Evolutionary conservation across 148 eudicot species (phyloP), one percentile per base, ranked within the genome.

Genomic region (Bassia scoparia): DNA sequence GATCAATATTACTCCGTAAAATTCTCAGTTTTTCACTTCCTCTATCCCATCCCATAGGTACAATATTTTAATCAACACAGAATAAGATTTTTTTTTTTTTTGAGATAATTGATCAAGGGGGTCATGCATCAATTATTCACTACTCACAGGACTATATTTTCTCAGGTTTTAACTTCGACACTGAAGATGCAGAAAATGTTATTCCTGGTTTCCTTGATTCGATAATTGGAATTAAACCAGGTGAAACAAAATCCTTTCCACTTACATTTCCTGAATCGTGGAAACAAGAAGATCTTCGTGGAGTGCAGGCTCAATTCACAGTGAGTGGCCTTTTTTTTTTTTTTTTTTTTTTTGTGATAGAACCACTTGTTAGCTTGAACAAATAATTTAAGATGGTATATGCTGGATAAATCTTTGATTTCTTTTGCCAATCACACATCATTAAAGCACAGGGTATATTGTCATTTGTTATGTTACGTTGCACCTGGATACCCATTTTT

Each of bases 211-310:
- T 92, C 77, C 79, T 90, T 69, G 88, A 90, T 70, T 90, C 97
- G 16, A 81, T 96, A 46, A 82, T 88, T 56, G 97, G 97, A 80
- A 96, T 96, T 66, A 83, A 80, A 81, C 80, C 82, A 48, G 97
- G 96, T 83, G 97, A 92, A 90, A 90, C 94, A 56, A 92, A 84
- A 79, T 88, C 91, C 20, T 96, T 96, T 72, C 96, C 92, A 26
- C 91, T 89, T 75, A 78, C 73, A 31, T 96, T 96, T 83, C 99
- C 99, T 27, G 96, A 96, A 48, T 86, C 89, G 23, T 96, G 99
- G 99, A 84, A 74, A 79, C 99, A 96, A 86, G 96, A 96, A 84
- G 84, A 89, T 82, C 96, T 96, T 34, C 96, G 92, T 48, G 96
- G 92, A 72, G 90, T 96, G 55, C 86, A 83, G 29, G 97, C 97